phyloP scores from a whole-genome alignment of 352 stramenopile species.

The Phytophthora sp. region DNA sequence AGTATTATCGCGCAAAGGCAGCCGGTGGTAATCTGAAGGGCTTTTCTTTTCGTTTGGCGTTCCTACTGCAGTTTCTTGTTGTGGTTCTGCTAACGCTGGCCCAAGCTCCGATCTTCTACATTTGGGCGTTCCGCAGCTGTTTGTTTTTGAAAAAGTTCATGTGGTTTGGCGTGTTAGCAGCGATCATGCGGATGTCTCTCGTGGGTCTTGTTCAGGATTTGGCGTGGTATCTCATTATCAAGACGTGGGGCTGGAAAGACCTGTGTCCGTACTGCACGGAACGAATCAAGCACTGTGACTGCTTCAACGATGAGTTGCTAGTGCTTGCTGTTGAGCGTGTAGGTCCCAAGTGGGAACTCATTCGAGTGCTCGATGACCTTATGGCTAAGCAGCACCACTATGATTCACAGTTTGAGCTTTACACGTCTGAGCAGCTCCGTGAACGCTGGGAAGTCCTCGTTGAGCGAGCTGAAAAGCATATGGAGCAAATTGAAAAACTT shows the following conservation, averaged over 20 bases:
- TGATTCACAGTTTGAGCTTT: constrained; percentile 59
- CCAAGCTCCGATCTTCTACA: constrained; percentile 68
- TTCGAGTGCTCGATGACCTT: constrained; percentile 57
- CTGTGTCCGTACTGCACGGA: constrained; percentile 74
- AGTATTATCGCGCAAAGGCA: constrained; percentile 64
- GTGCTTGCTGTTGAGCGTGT: constrained; percentile 63
- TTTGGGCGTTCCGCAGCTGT: constrained; percentile 67
- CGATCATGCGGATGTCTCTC: constrained; percentile 62
- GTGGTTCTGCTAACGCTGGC: constrained; percentile 56
- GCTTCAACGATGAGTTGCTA: constrained; percentile 73
- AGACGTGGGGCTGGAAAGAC: constrained; percentile 63
- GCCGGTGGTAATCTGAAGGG: constrained; percentile 41
- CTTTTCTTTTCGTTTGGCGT: constrained; percentile 68
- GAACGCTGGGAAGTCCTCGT: constrained; percentile 67
- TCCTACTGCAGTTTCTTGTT: constrained; percentile 59
- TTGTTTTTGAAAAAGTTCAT: constrained; percentile 71
- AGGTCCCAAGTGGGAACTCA: constrained; percentile 70
- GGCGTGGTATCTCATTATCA: constrained; percentile 60
- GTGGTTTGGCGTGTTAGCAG: constrained; percentile 66
- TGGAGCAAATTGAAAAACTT: constrained; percentile 70
- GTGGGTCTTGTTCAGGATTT: constrained; percentile 58
- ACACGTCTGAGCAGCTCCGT: constrained; percentile 57
- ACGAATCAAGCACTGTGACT: constrained; percentile 65
- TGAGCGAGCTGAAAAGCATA: constrained; percentile 51
- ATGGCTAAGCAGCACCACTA: constrained; percentile 51